phyloP scores from a whole-genome alignment of 768 basidiomycete species.

The Clitopilus hobsonii region DNA sequence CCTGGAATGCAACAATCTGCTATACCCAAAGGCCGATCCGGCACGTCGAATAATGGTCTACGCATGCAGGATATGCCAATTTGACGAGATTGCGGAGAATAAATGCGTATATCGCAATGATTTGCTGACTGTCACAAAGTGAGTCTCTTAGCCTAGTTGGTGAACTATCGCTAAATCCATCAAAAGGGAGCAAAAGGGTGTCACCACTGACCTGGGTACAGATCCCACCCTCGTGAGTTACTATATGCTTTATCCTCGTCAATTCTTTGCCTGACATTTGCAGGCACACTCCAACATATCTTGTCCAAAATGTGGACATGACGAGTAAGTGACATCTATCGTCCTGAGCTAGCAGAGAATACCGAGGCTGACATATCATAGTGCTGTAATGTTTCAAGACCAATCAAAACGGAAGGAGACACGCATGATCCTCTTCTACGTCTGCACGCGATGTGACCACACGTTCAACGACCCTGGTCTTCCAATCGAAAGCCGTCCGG shows the following conservation, averaged over 20 bases:
- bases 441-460: conserved; percentile 79
- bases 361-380: conserved; percentile 25
- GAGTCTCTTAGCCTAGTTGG: too few relatives aligned
- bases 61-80: conserved; percentile 85
- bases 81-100: conserved; percentile 82
- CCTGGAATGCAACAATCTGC: conserved; percentile 90
- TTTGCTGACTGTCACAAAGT: conserved; percentile 91
- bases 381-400: conserved; percentile 93
- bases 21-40: conserved; percentile 90
- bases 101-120: conserved; percentile 93
- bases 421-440: conserved; percentile 89
- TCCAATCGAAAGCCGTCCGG: conserved; percentile 37
- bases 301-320: conserved; percentile 78
- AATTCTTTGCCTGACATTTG: not conserved
- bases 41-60: conserved; percentile 84
- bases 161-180: too few relatives aligned
- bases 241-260: not conserved
- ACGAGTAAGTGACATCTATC: conserved; percentile 86
- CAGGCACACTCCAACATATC: conserved; percentile 81
- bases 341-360: too few relatives aligned
- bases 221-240: conserved; percentile 86
- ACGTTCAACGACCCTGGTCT: conserved; percentile 70
- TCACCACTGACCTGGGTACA: conserved; percentile 80
- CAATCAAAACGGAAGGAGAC: conserved; percentile 97
- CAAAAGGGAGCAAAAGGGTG: conserved; percentile 85